Evolutionary conservation across 345 rosid species (phyloP).

Genomic region (Camelina hispida): DNA sequence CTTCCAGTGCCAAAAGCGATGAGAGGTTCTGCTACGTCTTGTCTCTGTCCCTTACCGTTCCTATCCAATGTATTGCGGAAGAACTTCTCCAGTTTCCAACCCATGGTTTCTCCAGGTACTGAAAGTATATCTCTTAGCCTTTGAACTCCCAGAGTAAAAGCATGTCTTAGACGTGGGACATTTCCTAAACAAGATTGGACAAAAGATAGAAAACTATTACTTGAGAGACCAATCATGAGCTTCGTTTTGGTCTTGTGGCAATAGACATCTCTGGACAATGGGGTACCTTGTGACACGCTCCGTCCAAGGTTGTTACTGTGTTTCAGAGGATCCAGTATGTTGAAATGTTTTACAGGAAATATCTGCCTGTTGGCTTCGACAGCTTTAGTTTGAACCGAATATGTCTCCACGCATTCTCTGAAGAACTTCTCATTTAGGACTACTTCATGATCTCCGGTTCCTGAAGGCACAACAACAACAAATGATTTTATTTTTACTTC

Average conservation of each 20-base stretch:
- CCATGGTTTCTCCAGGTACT: conserved; percentile 63
- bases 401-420: conserved; percentile 49
- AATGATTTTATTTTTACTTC: not conserved
- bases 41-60: conserved; percentile 83
- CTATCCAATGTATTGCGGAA: conserved; percentile 67
- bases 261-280: conserved; percentile 14
- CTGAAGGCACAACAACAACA: conserved; percentile 35
- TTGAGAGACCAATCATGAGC: conserved; percentile 12
- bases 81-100: conserved; percentile 63
- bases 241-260: not conserved
- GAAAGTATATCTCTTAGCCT: conserved; percentile 57
- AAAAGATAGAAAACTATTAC: not conserved
- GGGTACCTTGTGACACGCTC: conserved; percentile 80
- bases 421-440: conserved; percentile 65
- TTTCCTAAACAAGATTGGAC: conserved; percentile 54
- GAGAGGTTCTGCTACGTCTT: conserved; percentile 65
- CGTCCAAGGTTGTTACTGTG: conserved; percentile 89
- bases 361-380: conserved; percentile 38
- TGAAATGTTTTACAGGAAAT: conserved; percentile 68
- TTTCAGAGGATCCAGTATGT: conserved; percentile 83
- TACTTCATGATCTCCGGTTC: conserved; percentile 38
- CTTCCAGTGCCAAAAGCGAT: conserved; percentile 78
- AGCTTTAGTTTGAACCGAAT: conserved; percentile 48
- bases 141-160: conserved; percentile 62
- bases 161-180: conserved; percentile 65